Conservation (phyloP, 148 eudicot species). For the Vaccinium macrocarpon region DNA sequence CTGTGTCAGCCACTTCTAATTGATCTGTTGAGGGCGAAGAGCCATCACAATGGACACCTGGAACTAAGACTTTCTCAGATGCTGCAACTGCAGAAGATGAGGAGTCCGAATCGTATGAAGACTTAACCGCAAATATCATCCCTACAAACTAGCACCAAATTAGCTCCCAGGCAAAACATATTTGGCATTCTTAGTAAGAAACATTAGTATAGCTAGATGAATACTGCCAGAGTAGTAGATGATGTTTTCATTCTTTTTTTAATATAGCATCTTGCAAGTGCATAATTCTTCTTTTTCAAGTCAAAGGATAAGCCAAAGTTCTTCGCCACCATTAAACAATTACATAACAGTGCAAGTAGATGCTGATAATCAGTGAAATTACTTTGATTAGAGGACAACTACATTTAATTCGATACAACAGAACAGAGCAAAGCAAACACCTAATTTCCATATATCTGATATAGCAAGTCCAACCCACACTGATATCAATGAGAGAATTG, state of each 20-base stretch:
- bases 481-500: background rate
- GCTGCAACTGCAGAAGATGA: conserved; percentile 51
- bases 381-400: background rate
- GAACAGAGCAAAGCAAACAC: conserved; percentile 4
- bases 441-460: background rate
- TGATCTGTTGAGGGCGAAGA: conserved; percentile 40
- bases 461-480: background rate
- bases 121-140: conserved; percentile 60
- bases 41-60: conserved; percentile 55
- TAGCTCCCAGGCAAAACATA: conserved; percentile 6
- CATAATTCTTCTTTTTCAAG: background rate
- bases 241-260: background rate
- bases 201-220: background rate
- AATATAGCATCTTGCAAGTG: background rate
- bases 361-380: background rate
- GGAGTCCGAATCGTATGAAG: conserved; percentile 55
- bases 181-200: background rate
- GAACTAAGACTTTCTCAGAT: conserved; percentile 76
- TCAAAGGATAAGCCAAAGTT: background rate
- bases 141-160: conserved; percentile 53
- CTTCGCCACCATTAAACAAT: background rate
- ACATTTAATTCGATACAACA: background rate
- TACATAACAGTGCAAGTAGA: background rate
- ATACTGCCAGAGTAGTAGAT: background rate
- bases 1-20: conserved; percentile 39